Evolutionary conservation across 768 basidiomycete genomes (phyloP), one percentile per base, ranked within the genome.

Genomic region (Lentinula aciculospora): DNA sequence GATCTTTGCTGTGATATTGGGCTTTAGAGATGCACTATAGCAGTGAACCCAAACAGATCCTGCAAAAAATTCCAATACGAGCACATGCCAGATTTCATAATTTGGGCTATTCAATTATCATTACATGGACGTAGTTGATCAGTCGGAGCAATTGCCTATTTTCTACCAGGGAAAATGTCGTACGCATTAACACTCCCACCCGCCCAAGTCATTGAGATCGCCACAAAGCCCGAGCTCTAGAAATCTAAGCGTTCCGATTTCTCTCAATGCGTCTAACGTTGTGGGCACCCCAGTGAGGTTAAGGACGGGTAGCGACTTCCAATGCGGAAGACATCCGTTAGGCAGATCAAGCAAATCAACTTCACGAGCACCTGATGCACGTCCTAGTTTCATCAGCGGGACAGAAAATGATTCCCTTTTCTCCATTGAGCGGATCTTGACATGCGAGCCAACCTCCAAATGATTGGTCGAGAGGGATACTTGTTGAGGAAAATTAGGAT

Each of bases 391-490:
- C 83, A 94, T 83, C 62, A 94, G 69, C 12, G 93, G 92, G 7
- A 92, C 72, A 39, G 76, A 69, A 71, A 92, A 94, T 53, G 82
- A 66, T 7, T 74, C 74, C 62, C 81, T 81, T 72, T 86, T 89
- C 66, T 80, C 80, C 62, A 69, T 72, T 17, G 83, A 80, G 21
- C 76, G 72, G 44, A 76, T 75, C 65, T 81, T 82, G 48, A 94
- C 89, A 63, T 94, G 92, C 39, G 86, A 84, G 29, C 92, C 92
- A 17, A 84, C 77, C 73, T 94, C 92, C 56, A 94, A 79, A 65
- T 92, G 92, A 68, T 94, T 94, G n/a, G 91, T 94, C 59, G 93
- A 94, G 6, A 94, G 69, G 28, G 91, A 92, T 36, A 77, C 67
- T 63, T 84, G 92, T 44, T 75, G 76, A 40, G 74, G 78, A 66